These are phyloP conservation scores for Tympanopsis confertula DNA, from an alignment of 2,329 filamentous ascomycete species.

Conservation along the genomic window DNA sequence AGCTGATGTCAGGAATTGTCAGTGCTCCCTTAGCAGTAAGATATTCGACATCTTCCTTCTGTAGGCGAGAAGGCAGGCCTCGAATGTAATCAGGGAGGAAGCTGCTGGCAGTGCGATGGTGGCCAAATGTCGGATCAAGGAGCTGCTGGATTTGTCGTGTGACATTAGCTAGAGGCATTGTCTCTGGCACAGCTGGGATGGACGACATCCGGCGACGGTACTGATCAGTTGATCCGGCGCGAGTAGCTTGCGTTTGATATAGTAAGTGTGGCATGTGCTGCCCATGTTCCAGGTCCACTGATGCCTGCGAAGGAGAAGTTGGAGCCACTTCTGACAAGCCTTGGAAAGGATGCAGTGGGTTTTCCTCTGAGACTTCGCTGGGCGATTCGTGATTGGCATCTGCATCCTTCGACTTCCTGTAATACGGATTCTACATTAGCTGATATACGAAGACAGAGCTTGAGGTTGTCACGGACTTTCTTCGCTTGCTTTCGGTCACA, in stretches of 20 bases:
- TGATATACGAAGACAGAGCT: too few species aligned
- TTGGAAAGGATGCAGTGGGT: not conserved
- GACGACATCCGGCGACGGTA: not conserved
- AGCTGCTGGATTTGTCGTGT: not conserved
- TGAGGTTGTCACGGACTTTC: slow-evolving; percentile 48
- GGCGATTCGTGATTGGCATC: not conserved
- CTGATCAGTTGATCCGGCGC: not conserved
- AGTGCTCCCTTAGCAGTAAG: slow-evolving; percentile 76
- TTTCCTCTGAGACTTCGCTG: not conserved
- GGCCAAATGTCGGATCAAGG: not conserved
- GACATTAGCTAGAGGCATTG: not conserved
- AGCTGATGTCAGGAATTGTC: slow-evolving; percentile 53
- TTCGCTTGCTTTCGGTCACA: slow-evolving; percentile 48
- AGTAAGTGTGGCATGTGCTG: not conserved
- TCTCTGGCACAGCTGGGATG: not conserved
- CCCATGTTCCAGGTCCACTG: not conserved
- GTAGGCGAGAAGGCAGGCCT: not conserved
- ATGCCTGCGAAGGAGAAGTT: not conserved
- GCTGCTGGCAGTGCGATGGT: not conserved
- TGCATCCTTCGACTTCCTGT: not conserved
- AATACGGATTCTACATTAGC: too few species aligned
- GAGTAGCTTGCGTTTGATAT: not conserved
- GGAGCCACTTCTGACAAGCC: not conserved
- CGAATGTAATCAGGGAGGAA: not conserved
- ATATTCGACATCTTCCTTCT: slow-evolving; percentile 66